phyloP scores from a whole-genome alignment of 2,329 filamentous ascomycete species.

The Lasiodiplodia sp. region DNA sequence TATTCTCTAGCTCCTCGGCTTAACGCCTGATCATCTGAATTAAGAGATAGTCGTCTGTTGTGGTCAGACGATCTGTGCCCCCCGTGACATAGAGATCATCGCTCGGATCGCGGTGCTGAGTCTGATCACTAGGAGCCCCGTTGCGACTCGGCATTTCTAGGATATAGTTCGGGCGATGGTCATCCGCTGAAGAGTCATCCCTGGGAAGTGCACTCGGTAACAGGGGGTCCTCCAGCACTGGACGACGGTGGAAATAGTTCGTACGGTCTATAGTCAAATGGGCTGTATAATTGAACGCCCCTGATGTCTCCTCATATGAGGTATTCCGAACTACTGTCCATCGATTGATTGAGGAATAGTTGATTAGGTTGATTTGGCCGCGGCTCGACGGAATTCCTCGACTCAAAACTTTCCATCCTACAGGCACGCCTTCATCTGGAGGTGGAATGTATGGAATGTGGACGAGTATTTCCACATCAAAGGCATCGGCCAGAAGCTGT shows the following conservation, averaged over 20 bases:
- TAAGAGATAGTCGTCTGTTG: background rate
- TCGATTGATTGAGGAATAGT: slow-evolving; percentile 6
- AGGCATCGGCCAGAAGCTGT: slow-evolving; percentile 3
- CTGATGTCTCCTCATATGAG: background rate
- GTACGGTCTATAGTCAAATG: background rate
- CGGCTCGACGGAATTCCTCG: background rate
- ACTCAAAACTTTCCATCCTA: background rate
- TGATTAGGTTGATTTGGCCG: background rate
- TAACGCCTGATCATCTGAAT: background rate
- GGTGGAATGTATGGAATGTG: background rate
- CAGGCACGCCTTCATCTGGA: no score
- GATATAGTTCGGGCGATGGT: background rate
- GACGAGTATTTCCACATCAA: background rate
- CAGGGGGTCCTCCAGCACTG: background rate
- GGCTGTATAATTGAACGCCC: background rate
- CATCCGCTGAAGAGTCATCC: background rate
- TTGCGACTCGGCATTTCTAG: background rate
- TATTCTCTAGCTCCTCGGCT: background rate
- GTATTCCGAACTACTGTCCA: background rate
- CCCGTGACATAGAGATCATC: background rate
- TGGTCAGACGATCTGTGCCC: background rate
- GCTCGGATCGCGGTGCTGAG: background rate
- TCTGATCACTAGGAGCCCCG: background rate
- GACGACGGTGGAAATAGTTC: background rate
- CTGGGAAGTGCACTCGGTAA: background rate